Evolutionary conservation across 2,329 filamentous ascomycete species (phyloP), one percentile per base, ranked within the genome.

Genomic region (Claviceps sp.): DNA sequence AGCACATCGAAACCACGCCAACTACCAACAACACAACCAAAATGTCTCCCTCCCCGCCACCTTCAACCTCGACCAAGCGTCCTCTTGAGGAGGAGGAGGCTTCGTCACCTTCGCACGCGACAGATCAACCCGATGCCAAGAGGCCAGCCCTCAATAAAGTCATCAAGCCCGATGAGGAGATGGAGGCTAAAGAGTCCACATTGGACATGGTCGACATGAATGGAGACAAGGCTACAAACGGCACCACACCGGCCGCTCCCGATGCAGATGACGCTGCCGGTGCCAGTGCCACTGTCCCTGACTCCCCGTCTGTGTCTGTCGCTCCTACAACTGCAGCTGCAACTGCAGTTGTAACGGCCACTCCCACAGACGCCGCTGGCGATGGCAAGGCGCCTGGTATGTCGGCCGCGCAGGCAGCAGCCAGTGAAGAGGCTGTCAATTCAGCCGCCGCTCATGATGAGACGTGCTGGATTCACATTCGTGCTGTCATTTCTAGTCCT

Each of bases 71-170:
- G 61, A 75, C 79, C 56, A 98, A 98, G 80, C 89, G 93, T 64
- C 93, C 93, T 55, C 82, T 98, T 58, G 93, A 98, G 76, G 93
- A 97, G 66, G 93, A 98, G 76, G 93, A 97, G 66, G 86, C 91
- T 11, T 97, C 93, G 17, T 98, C 93, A 9, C 93, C 93, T 38
- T 95, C 89, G 36, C 86, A 86, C 56, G 85, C 86, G 40, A 88
- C 81, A 65, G 93, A 97, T 62, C 90, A 96, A 67, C 93, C 94
- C 50, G 93, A 98, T 61, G 93, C 93, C 56, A 98, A 98, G 75
- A 87, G 93, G 60, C 93, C 88, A 47, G 93, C 93, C 40, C 81
- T 98, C 56, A 91, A 97, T 72, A 98, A 97, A 75, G 77, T 89
- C 60, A 77, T 86, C 60, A 88, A 86, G 67, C 83, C 80, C 51